Percentiles rank a stretch among this genome's conserved stretches.
Conservation (phyloP, 495 filamentous ascomycete genomes). For the Lasiosphaeriaceae sp. region DNA sequence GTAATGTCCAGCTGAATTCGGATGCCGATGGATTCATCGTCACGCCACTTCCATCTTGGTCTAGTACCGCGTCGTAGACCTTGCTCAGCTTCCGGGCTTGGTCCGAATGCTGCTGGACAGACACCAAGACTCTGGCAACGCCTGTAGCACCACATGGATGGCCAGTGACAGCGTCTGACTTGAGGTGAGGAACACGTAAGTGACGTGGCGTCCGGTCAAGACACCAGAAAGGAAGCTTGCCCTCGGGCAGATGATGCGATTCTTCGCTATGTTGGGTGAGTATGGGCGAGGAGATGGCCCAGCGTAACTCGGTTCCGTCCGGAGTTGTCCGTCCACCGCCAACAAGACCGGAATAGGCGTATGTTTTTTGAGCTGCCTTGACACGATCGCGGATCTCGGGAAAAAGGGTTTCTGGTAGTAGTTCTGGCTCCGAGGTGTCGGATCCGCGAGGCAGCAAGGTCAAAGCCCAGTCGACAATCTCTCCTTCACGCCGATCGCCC, state of each 20-base stretch:
- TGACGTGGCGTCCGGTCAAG: slow-evolving; percentile 47
- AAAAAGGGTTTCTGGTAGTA: slow-evolving; percentile 23
- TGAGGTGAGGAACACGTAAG: no score
- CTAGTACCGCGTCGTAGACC: no score
- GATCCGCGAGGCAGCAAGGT: slow-evolving; percentile 28
- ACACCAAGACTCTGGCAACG: no score
- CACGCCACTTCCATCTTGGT: no score
- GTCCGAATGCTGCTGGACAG: no score
- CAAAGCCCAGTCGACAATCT: slow-evolving; percentile 53
- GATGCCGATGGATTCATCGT: no score
- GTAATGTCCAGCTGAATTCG: no score
- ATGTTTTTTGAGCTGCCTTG: slow-evolving; percentile 19
- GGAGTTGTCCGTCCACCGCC: slow-evolving; percentile 40
- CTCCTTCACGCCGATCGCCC: slow-evolving; percentile 40
- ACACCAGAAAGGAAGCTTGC: slow-evolving; percentile 53
- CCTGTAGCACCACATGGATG: no score
- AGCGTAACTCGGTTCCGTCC: slow-evolving; percentile 46
- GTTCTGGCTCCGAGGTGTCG: slow-evolving; percentile 11
- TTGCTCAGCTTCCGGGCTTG: no score
- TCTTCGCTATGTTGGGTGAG: neutral
- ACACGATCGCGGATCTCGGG: slow-evolving; percentile 23
- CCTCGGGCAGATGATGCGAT: neutral
- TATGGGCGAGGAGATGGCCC: slow-evolving; percentile 38
- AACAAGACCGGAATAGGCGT: slow-evolving; percentile 38
- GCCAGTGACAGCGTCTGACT: no score